Conservation (phyloP, 2,329 filamentous ascomycete species). For the Diaporthe vaccinii region DNA sequence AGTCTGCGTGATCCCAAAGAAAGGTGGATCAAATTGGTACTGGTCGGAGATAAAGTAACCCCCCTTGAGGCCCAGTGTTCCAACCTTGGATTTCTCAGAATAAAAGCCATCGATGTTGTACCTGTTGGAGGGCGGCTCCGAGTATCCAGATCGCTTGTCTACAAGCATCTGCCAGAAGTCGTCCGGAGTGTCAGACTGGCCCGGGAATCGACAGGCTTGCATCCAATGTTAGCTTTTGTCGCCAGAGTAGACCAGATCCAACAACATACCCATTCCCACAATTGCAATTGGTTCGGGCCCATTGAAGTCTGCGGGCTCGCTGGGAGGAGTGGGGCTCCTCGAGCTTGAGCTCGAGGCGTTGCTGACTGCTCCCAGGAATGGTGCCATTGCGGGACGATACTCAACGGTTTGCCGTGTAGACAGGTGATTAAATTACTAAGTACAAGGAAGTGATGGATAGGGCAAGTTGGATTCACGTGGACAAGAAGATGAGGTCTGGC, state of each 20-base stretch:
- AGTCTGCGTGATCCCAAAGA: slow-evolving; percentile 78
- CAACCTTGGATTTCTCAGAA: slow-evolving; percentile 36
- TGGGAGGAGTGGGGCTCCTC: slow-evolving; percentile 76
- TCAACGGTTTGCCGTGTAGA: not conserved
- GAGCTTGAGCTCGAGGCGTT: slow-evolving; percentile 70
- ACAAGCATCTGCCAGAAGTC: slow-evolving; percentile 19
- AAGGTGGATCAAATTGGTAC: slow-evolving; percentile 50
- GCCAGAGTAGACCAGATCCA: not conserved
- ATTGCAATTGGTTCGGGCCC: slow-evolving; percentile 38
- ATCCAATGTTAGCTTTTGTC: not conserved
- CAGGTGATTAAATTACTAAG: not conserved
- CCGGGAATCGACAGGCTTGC: slow-evolving; percentile 23
- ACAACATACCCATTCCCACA: slow-evolving; percentile 4
- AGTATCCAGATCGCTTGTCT: not conserved
- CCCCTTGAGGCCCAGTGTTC: slow-evolving; percentile 10
- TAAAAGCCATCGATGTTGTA: slow-evolving; percentile 23
- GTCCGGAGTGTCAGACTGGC: not conserved
- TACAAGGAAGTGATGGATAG: not conserved
- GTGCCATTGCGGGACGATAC: not conserved
- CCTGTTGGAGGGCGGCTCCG: not conserved
- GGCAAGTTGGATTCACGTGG: not conserved
- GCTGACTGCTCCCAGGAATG: not conserved
- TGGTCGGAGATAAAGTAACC: slow-evolving; percentile 18
- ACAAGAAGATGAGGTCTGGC: slow-evolving; percentile 1
- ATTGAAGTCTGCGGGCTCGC: slow-evolving; percentile 50